Percentiles rank a stretch among this genome's conserved stretches.
Conservation (phyloP, 805 yeast species). For the Schizosaccharomyces japonicus region DNA sequence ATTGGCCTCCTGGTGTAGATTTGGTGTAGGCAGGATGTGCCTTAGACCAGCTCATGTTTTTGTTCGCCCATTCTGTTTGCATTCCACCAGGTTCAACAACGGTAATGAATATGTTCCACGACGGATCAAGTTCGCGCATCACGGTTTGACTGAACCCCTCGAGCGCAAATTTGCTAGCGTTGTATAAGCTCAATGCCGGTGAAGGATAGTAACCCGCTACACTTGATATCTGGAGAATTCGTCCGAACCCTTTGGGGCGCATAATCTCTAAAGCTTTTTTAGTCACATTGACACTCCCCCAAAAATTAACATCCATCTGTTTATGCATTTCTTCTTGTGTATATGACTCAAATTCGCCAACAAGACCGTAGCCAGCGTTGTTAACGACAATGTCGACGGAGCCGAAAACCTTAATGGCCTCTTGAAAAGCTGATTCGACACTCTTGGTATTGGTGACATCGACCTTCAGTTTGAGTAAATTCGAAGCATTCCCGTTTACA, state of each 20-base stretch:
- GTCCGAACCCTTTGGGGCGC: not conserved
- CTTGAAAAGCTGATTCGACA: not conserved
- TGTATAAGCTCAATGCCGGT: not conserved
- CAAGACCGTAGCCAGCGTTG: conserved; percentile 1
- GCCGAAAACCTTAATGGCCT: not conserved
- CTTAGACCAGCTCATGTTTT: not conserved
- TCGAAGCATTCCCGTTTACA: not conserved
- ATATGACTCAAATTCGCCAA: not conserved
- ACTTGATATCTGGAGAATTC: not conserved
- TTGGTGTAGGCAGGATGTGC: not conserved
- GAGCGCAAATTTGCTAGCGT: not conserved
- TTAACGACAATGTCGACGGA: not conserved
- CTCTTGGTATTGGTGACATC: not conserved
- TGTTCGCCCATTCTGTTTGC: not conserved
- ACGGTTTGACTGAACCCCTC: not conserved
- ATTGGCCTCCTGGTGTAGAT: not conserved
- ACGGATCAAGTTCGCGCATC: not conserved
- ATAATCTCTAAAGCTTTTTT: not conserved
- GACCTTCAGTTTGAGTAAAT: not conserved
- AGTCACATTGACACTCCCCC: not conserved
- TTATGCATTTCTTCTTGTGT: not conserved
- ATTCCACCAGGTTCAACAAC: not conserved
- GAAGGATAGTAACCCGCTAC: conserved; percentile 1
- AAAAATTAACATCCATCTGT: not conserved
- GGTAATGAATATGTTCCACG: not conserved